Percentiles rank a stretch among this genome's conserved stretches.
Conservation (phyloP, 2,329 filamentous ascomycete species). For the Helotiales sp. region DNA sequence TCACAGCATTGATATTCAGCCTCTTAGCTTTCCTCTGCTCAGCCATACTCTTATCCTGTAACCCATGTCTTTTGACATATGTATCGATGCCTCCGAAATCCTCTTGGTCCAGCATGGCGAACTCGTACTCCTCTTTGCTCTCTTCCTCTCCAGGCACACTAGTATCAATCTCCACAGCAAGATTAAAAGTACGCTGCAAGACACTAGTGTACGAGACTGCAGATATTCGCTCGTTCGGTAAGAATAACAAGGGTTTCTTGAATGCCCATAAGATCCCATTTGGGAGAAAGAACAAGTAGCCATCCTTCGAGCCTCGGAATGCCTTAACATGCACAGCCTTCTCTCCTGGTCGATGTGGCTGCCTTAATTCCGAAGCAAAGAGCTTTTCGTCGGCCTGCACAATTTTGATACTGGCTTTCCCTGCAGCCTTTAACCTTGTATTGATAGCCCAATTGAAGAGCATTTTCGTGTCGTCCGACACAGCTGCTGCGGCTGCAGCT, state of each 20-base stretch:
- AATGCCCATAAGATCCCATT: conserved; percentile 72
- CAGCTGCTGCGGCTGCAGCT: conserved; percentile 54
- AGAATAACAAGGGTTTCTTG: conserved; percentile 70
- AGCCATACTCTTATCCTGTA: conserved; percentile 72
- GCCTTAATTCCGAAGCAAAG: conserved; percentile 61
- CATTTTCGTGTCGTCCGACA: conserved; percentile 63
- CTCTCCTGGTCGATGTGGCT: conserved; percentile 62
- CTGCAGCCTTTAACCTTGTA: conserved; percentile 55
- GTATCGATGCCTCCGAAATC: conserved; percentile 68
- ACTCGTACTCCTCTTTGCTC: conserved; percentile 63
- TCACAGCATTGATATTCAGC: conserved; percentile 58
- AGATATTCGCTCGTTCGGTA: conserved; percentile 63
- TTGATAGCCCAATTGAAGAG: conserved; percentile 66
- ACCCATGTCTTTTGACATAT: conserved; percentile 64
- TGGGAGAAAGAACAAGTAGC: conserved; percentile 69
- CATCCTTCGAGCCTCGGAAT: conserved; percentile 71
- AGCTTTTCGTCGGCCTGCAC: conserved; percentile 58
- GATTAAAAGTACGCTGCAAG: conserved; percentile 71
- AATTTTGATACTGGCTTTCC: conserved; percentile 53
- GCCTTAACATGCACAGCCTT: conserved; percentile 69
- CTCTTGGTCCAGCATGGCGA: conserved; percentile 72
- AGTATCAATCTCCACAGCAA: conserved; percentile 61
- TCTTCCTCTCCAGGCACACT: conserved; percentile 52
- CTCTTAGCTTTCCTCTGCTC: conserved; percentile 69
- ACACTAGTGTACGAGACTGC: conserved; percentile 72